Evolutionary conservation across 805 yeast genomes (phyloP).

Genomic region (Scheffersomyces coipomensis): DNA sequence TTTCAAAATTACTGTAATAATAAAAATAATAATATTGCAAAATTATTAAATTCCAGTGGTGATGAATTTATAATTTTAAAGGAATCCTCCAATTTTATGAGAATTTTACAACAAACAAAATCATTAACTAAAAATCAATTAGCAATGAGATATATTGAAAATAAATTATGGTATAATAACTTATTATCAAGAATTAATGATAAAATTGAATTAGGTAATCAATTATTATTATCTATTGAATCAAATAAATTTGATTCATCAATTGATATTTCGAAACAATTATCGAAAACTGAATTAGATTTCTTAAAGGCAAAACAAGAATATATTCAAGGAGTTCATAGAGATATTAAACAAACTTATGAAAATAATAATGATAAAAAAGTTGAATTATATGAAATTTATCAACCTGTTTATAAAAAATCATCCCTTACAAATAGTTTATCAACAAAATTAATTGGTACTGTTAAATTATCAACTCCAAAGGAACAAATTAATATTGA

Average conservation of each 20-base stretch:
- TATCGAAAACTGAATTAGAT: slow-evolving; percentile 13
- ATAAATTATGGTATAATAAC: slow-evolving; percentile 19
- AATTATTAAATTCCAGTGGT: slow-evolving; percentile 30
- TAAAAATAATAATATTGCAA: slow-evolving; percentile 16
- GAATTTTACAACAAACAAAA: slow-evolving; percentile 24
- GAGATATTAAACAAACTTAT: slow-evolving; percentile 8
- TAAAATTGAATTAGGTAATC: slow-evolving; percentile 22
- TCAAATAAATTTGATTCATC: slow-evolving; percentile 7
- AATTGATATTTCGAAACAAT: slow-evolving; percentile 7
- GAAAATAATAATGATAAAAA: background rate
- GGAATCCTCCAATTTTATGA: slow-evolving; percentile 20
- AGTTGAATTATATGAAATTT: slow-evolving; percentile 8
- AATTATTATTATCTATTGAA: slow-evolving; percentile 13
- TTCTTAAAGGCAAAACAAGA: slow-evolving; percentile 19
- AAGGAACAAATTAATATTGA: slow-evolving; percentile 13
- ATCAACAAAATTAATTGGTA: slow-evolving; percentile 10
- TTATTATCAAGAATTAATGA: slow-evolving; percentile 26
- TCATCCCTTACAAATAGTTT: slow-evolving; percentile 9
- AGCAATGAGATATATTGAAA: slow-evolving; percentile 14
- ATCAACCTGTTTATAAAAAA: slow-evolving; percentile 10
- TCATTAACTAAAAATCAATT: slow-evolving; percentile 13
- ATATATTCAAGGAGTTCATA: slow-evolving; percentile 9
- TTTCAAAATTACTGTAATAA: slow-evolving; percentile 6
- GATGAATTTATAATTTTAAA: slow-evolving; percentile 41
- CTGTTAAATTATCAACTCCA: slow-evolving; percentile 14